Percentiles rank a stretch among this genome's conserved stretches.
phyloP scores from a whole-genome alignment of 306 rosid genomes.

The Astragalus glycyphyllos region DNA sequence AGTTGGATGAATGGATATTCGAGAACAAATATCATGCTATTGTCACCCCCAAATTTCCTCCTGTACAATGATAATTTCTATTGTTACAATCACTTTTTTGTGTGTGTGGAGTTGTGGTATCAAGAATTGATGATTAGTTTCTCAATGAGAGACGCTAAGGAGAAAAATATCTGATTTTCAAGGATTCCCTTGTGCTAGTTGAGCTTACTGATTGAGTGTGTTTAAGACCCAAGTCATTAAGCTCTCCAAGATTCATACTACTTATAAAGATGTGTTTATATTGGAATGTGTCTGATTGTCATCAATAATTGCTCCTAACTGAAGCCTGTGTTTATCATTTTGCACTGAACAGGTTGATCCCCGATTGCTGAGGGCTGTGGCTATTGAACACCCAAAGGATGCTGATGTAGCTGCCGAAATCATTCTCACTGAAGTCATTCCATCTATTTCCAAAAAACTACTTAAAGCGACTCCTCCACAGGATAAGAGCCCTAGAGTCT shows the following conservation, averaged over 20 bases:
- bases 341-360: conserved; percentile 61
- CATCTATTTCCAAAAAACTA: conserved; percentile 38
- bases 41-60: background rate
- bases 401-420: conserved; percentile 68
- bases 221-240: no score
- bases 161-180: background rate
- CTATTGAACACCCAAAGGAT: conserved; percentile 80
- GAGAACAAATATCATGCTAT: background rate
- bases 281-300: background rate
- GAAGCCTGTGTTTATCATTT: conserved; percentile 15
- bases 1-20: background rate
- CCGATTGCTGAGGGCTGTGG: conserved; percentile 83
- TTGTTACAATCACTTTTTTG: background rate
- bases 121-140: background rate
- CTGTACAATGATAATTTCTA: background rate
- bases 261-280: no score
- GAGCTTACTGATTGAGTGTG: no score
- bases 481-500: conserved; percentile 32
- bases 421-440: conserved; percentile 71
- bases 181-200: background rate
- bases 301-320: conserved; percentile 1
- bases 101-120: background rate
- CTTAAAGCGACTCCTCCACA: conserved; percentile 21
- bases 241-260: background rate
- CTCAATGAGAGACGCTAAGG: background rate